Base-by-base conservation (phyloP, 371 early-diverging fungal species). In the Mucor mucedo region DNA sequence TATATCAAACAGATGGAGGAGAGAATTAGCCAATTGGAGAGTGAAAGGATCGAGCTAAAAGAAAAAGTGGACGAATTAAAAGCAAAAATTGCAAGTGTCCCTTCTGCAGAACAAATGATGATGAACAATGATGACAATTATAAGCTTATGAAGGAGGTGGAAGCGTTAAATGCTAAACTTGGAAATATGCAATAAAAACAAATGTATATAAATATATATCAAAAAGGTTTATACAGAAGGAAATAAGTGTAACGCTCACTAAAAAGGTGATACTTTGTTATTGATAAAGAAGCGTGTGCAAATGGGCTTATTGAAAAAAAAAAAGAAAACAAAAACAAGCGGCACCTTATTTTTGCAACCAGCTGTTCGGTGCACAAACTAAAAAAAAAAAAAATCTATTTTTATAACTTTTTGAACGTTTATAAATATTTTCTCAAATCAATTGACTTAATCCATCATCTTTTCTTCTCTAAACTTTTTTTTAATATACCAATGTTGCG, bases 1-100 rank as follows among this genome's bases (percentile, higher is more conserved):
- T 89, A 88, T 67, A 84, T 92, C 32, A 75, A 74, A 28, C 86
- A 88, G 44, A 78, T 92, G 60, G 90, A 92, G 58, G 84, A 83
- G n/a, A 85, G 86, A 48, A 80, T 88, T 8, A 59, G 73, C 16
- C 69, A 75, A 42, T 65, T 92, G 28, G 84, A 87, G 60, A 76
- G 78, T 13, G 89, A 92, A 55, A 89, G 89, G 64, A 66, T 74
- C 1, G 72, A 67, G n/a, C 62, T 90, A 62, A 80, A 80, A 61
- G 84, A 87, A 64, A 85, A 89, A 61, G 67, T 87, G 45, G 82
- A 86, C 52, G 86, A 89, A 52, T 73, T 89, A 39, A 65, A 40
- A 39, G 54, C 33, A 39, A 52, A 65, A 30, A 8, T 59, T 32
- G 28, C 65, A n/a, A 11, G 7, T 11, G 33, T 62, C 14, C 50